Evolutionary conservation across 169 alveolate genomes (phyloP).

Genomic region (Eimeria praecox): DNA sequence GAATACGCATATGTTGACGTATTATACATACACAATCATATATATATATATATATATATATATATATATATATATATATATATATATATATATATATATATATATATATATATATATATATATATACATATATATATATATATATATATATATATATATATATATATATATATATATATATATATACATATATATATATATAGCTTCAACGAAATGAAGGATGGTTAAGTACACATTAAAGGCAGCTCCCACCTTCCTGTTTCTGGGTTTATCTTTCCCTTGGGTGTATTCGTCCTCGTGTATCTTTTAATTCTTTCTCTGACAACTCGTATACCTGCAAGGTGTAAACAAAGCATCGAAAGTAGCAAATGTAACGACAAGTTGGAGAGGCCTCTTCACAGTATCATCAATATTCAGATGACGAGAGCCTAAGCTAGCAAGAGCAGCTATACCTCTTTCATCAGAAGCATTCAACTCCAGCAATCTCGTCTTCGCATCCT

Average conservation of each 20-base stretch:
- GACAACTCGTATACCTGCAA: constrained; percentile 97
- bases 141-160: too few relatives aligned
- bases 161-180: too few relatives aligned
- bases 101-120: too few relatives aligned
- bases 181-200: too few relatives aligned
- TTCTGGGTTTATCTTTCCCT: constrained; percentile 89
- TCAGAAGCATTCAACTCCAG: constrained; percentile 99
- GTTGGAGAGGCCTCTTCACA: not conserved
- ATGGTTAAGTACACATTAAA: too few relatives aligned
- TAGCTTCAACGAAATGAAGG: too few relatives aligned
- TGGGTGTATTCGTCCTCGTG: constrained; percentile 96
- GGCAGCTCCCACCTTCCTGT: constrained; percentile 90
- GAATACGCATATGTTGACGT: not conserved
- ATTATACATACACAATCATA: not conserved
- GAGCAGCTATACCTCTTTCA: constrained; percentile 93
- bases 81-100: too few relatives aligned
- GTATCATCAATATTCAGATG: not conserved
- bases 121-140: too few relatives aligned
- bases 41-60: not conserved
- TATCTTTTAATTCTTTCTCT: constrained; percentile 98
- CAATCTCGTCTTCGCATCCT: constrained; percentile 95
- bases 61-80: too few relatives aligned
- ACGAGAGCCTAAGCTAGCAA: not conserved
- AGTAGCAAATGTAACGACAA: not conserved
- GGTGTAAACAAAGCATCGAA: not conserved